Evolutionary conservation across 1,139 yeast genomes (phyloP), one percentile per base, ranked within the genome.

Genomic region (Yamadazyma jaroonii): DNA sequence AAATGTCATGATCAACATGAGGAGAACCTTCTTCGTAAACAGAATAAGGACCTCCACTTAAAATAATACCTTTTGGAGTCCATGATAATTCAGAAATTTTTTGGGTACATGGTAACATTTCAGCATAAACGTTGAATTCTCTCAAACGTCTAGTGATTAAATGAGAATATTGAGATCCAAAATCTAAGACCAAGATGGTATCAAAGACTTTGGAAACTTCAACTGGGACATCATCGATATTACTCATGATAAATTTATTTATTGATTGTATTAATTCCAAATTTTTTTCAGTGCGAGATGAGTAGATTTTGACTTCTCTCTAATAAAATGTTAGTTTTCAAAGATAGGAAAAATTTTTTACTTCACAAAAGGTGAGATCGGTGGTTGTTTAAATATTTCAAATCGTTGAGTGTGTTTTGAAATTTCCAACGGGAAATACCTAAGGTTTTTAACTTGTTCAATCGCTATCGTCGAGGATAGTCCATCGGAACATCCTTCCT

Each of bases 51-150:
- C 96, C 95, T 45, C 99, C 99, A 34, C 97, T 89, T 48, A 92
- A 73, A 58, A 92, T 92, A 46, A 92, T 82, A 67, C 99, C 99
- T 65, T 83, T 87, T 51, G 99, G 99, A 61, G 80, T 89, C 95
- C 96, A 92, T 44, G 81, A 69, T 56, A 94, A 77, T 53, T 92
- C 97, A 39, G 84, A 61, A 59, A 92, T 90, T 73, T 90, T 92
- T 68, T 92, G 97, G 41, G 98, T 92, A 69, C 98, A 92, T 51
- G 99, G 98, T 49, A 92, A 78, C 98, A 92, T 92, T 72, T 94
- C 99, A 49, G 98, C 97, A 67, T 94, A 92, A 50, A 92, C 92
- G 64, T 92, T 88, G 74, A 90, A 88, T 65, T 92, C 99, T 77
- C 99, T 87, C 56, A 92, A 77, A 69, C 98, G 86, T 71, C 99